Conservation (phyloP, 2,329 filamentous ascomycete species). For the Cladosporium cucumerinum region DNA sequence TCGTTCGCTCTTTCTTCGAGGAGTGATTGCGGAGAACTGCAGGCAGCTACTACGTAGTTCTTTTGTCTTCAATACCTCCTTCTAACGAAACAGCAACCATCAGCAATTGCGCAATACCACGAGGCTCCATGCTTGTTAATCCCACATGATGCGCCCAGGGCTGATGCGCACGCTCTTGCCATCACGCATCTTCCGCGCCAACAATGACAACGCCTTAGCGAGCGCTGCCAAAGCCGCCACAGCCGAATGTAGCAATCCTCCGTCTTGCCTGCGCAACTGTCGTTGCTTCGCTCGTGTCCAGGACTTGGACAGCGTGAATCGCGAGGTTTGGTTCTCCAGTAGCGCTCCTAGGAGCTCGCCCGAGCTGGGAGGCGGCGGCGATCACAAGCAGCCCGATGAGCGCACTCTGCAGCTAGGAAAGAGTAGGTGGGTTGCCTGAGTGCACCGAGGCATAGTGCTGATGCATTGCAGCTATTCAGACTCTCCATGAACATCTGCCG, state of each 20-base stretch:
- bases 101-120: background rate
- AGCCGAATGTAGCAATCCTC: slow-evolving; percentile 5
- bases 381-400: slow-evolving; percentile 52
- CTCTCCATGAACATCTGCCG: slow-evolving; percentile 60
- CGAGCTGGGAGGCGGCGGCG: slow-evolving; percentile 18
- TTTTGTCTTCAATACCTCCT: background rate
- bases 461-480: slow-evolving; percentile 50
- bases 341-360: slow-evolving; percentile 31
- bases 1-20: background rate
- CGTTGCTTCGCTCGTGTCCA: slow-evolving; percentile 33
- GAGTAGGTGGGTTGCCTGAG: slow-evolving; percentile 44
- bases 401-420: slow-evolving; percentile 60
- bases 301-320: slow-evolving; percentile 28
- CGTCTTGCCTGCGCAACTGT: slow-evolving; percentile 20
- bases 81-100: background rate
- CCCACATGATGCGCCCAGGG: slow-evolving; percentile 37
- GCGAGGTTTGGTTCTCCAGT: slow-evolving; percentile 45
- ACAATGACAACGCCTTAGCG: slow-evolving; percentile 9
- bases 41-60: background rate
- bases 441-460: background rate
- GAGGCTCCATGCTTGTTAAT: slow-evolving; percentile 9
- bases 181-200: slow-evolving; percentile 36
- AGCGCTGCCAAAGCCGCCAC: background rate
- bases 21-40: background rate
- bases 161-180: slow-evolving; percentile 47